Conservation (phyloP, 164 flowering plant genomes). For the Nymphaea thermarum region DNA sequence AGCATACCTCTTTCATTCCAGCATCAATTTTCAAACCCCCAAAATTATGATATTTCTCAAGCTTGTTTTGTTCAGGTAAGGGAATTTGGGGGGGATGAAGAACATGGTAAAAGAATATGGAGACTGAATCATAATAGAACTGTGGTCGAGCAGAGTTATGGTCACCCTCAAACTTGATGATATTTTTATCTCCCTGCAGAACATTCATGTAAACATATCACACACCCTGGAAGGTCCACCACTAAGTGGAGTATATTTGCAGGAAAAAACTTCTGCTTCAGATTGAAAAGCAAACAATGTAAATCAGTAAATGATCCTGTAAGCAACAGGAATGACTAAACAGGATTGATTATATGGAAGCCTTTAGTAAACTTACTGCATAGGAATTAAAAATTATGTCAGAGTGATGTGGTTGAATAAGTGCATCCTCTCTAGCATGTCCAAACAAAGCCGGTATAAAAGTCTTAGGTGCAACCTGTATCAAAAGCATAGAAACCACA, state of each 20-base stretch:
- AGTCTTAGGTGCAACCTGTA: constrained; percentile 74
- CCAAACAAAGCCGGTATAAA: constrained; percentile 88
- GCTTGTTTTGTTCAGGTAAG: constrained; percentile 34
- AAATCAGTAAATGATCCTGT: background rate
- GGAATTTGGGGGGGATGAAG: constrained; percentile 75
- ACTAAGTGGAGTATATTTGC: no score
- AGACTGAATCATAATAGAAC: constrained; percentile 84
- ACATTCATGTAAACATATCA: constrained; percentile 2
- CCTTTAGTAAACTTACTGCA: constrained; percentile 34
- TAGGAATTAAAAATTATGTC: constrained; percentile 65
- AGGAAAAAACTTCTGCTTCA: no score
- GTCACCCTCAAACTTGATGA: constrained; percentile 89
- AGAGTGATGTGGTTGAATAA: constrained; percentile 85
- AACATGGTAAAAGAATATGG: constrained; percentile 84
- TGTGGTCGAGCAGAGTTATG: constrained; percentile 94
- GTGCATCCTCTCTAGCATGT: constrained; percentile 76
- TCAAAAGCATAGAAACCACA: background rate
- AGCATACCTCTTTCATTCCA: constrained; percentile 56
- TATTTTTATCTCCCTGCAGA: constrained; percentile 85
- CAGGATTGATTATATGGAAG: background rate
- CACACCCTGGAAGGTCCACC: no score
- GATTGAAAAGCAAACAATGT: background rate
- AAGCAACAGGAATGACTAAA: background rate
- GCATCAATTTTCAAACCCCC: constrained; percentile 55
- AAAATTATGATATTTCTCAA: constrained; percentile 59